Percentiles rank a stretch among this genome's conserved stretches.
These are phyloP conservation scores for Phlegmacium glaucopus DNA, from an alignment of 768 basidiomycete species.

Conservation along the genomic window DNA sequence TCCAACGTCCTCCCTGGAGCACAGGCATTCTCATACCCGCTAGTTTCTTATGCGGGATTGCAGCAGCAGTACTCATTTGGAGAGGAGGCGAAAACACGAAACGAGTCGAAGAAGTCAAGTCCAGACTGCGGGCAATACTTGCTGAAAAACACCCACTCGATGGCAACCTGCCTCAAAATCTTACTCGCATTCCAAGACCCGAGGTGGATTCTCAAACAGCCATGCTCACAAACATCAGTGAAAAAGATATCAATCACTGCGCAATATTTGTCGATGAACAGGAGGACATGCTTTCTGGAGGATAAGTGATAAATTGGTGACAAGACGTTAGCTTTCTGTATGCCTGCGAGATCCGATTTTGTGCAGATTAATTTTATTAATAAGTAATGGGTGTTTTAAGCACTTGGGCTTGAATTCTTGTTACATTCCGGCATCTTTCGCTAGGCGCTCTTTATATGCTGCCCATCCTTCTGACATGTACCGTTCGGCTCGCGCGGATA, in stretches of 20 bases:
- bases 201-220: slow-evolving; percentile 37
- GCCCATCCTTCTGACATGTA: slow-evolving; percentile 89
- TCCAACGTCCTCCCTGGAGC: slow-evolving; percentile 66
- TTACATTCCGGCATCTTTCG: slow-evolving; percentile 8
- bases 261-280: slow-evolving; percentile 35
- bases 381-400: background rate
- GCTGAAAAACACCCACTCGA: slow-evolving; percentile 21
- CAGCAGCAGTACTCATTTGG: slow-evolving; percentile 72
- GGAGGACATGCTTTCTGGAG: slow-evolving; percentile 32
- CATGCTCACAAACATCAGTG: slow-evolving; percentile 1
- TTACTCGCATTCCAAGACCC: slow-evolving; percentile 40
- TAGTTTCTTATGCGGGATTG: slow-evolving; percentile 75
- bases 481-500: slow-evolving; percentile 69
- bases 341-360: no score
- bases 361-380: no score
- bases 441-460: slow-evolving; percentile 70
- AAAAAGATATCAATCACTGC: slow-evolving; percentile 13
- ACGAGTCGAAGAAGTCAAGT: slow-evolving; percentile 60
- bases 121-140: slow-evolving; percentile 50
- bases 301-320: background rate
- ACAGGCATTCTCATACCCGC: slow-evolving; percentile 68
- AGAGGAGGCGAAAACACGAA: slow-evolving; percentile 68
- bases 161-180: slow-evolving; percentile 29
- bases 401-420: slow-evolving; percentile 3
- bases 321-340: no score